These are phyloP conservation scores for Fusarium udum DNA, from an alignment of 2,329 filamentous ascomycete genomes.

Conservation along the genomic window DNA sequence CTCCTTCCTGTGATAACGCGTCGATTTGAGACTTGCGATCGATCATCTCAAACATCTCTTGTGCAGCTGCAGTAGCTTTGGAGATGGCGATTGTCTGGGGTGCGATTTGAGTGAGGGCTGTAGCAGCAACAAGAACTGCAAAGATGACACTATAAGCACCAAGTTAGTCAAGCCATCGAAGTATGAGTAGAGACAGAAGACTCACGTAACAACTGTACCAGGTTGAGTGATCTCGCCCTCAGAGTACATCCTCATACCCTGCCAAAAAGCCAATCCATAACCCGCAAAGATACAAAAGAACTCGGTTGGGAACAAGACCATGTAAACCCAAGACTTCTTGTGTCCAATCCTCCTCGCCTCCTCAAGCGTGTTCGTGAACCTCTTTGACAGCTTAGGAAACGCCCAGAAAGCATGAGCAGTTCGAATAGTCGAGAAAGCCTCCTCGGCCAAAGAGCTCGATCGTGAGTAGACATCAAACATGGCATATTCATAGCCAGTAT, in stretches of 20 bases:
- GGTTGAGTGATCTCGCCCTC: conserved; percentile 56
- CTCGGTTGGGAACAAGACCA: conserved; percentile 55
- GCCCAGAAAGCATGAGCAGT: conserved; percentile 63
- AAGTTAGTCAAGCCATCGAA: background rate
- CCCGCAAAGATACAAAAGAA: conserved; percentile 60
- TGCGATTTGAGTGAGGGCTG: conserved; percentile 57
- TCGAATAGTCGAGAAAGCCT: conserved; percentile 58
- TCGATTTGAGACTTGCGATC: conserved; percentile 57
- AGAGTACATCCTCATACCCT: conserved; percentile 58
- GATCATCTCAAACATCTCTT: conserved; percentile 58
- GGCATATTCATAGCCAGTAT: conserved; percentile 54
- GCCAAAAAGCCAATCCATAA: conserved; percentile 62
- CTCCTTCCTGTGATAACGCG: conserved; percentile 52
- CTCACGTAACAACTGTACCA: conserved; percentile 58
- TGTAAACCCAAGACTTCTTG: conserved; percentile 56
- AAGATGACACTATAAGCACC: conserved; percentile 53
- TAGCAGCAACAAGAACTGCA: conserved; percentile 57
- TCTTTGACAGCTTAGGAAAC: conserved; percentile 53
- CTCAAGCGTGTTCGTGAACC: conserved; percentile 55
- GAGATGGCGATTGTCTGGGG: conserved; percentile 57
- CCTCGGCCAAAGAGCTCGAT: conserved; percentile 58
- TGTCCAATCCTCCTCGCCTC: conserved; percentile 51
- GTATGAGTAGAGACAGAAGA: background rate
- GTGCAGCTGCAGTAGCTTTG: conserved; percentile 57
- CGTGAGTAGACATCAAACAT: conserved; percentile 56